These are phyloP conservation scores for Sarcomyxa edulis DNA, from an alignment of 768 basidiomycete species.

Conservation along the genomic window DNA sequence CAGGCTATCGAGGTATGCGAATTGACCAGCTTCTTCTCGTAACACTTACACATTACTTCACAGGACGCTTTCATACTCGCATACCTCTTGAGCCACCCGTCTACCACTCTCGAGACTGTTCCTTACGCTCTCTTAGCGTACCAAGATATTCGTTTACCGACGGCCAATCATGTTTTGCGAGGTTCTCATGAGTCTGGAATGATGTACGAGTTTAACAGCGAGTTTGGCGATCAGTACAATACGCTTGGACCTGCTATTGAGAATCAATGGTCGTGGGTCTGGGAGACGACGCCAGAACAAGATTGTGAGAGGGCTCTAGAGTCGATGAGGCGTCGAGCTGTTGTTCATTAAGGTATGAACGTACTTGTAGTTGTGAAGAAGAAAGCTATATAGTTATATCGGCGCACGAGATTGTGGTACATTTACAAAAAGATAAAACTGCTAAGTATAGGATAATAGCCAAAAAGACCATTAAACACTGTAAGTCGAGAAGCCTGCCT, in stretches of 20 bases:
- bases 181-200: constrained; percentile 27
- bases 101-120: constrained; percentile 11
- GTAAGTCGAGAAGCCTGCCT: no score
- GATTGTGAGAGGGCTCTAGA: constrained; percentile 18
- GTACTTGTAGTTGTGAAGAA: no score
- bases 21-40: not conserved
- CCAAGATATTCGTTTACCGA: constrained; percentile 26
- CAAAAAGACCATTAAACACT: no score
- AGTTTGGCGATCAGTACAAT: constrained; percentile 28
- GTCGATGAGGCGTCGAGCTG: constrained; percentile 1
- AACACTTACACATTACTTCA: not conserved
- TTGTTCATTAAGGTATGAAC: not conserved
- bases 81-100: constrained; percentile 7
- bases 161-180: constrained; percentile 26
- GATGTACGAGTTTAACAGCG: constrained; percentile 33
- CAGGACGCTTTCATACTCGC: constrained; percentile 24
- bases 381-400: no score
- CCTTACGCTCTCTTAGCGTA: constrained; percentile 27
- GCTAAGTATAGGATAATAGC: no score
- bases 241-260: constrained; percentile 34
- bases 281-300: constrained; percentile 25
- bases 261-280: constrained; percentile 38
- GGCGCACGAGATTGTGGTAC: no score
- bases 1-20: constrained; percentile 22
- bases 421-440: no score